Evolutionary conservation across 495 filamentous ascomycete species (phyloP), one percentile per base, ranked within the genome.

Genomic region (Neohortaea acidophila): DNA sequence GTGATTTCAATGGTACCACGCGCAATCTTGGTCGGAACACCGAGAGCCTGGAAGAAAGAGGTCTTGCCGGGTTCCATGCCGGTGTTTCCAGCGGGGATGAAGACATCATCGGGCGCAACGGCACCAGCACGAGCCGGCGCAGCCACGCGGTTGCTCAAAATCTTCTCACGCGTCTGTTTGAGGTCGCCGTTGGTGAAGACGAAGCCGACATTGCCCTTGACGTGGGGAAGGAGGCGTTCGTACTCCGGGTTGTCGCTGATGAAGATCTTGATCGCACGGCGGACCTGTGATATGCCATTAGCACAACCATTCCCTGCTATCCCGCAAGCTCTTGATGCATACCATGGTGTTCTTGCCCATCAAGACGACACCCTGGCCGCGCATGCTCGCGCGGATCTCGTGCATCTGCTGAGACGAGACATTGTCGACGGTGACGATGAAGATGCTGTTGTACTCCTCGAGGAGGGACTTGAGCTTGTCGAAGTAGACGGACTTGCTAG

Each of bases 291-390:
- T 4, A 17, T 11, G 19, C 7, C 32, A 20, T 37, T 22, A 33
- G 20, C 45, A 44, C 33, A 34, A 41, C 44, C 4, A 52, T 25
- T 38, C 23, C 13, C 6, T 37, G n/a, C 23, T 21, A 21, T 12
- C 15, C 17, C 5, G 13, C n/a, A 8, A 36, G 23, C 14, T 23
- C 4, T 31, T 14, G 12, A n/a, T n/a, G 2, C 36, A 18, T 61
- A 84, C 85, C 87, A 96, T 96, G 60, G 87, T 96, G 73, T 99
- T 99, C 77, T 99, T 99, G 58, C 89, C 89, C 89, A 99, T 99
- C 64, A 96, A 73, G 48, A 96, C 84, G 51, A 94, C 78, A 64
- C 72, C 86, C 59, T 91, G 67, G 26, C 81, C 78, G 63, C 86
- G 81, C 61, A 94, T 75, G 55, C 78, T 65, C 53, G 75, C 67